Conservation (phyloP, 768 basidiomycete genomes). For the Suillus hirtellus region DNA sequence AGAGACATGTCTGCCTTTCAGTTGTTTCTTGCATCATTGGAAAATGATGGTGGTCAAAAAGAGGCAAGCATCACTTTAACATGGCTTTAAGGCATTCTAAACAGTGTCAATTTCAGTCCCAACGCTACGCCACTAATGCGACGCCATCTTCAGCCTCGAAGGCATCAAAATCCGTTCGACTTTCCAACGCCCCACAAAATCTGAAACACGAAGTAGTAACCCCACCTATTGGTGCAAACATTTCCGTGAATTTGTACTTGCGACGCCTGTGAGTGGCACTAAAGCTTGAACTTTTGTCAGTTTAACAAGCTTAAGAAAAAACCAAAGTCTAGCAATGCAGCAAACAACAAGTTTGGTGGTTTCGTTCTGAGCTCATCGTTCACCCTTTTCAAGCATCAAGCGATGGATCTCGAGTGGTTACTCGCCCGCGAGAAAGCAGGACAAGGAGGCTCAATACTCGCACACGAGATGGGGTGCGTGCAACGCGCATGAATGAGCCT, state of each 20-base stretch:
- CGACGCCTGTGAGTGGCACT: not conserved
- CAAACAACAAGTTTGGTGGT: not conserved
- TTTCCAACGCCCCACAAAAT: not conserved
- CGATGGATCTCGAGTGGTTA: constrained; percentile 1
- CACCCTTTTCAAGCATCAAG: constrained; percentile 6
- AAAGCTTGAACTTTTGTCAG: not conserved
- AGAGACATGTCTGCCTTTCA: not conserved
- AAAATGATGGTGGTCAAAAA: not conserved
- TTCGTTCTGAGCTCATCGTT: not conserved
- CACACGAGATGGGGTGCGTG: not conserved
- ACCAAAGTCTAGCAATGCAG: not conserved
- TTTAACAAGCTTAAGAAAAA: not conserved
- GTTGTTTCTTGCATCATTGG: constrained; percentile 3
- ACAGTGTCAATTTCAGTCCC: not conserved
- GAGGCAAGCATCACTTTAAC: not conserved
- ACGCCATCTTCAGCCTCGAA: not conserved
- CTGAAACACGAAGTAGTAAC: not conserved
- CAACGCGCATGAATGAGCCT: not conserved
- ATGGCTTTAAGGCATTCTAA: not conserved
- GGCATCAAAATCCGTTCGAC: not conserved
- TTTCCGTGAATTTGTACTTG: not conserved
- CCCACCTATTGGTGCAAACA: not conserved
- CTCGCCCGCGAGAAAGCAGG: not conserved
- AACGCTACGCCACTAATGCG: not conserved
- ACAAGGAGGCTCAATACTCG: constrained; percentile 2